A percentile compares a stretch with the other conserved stretches of the same genome.
Conservation (phyloP, 192 early-diverging fungal species). For the Coemansia sp. region DNA sequence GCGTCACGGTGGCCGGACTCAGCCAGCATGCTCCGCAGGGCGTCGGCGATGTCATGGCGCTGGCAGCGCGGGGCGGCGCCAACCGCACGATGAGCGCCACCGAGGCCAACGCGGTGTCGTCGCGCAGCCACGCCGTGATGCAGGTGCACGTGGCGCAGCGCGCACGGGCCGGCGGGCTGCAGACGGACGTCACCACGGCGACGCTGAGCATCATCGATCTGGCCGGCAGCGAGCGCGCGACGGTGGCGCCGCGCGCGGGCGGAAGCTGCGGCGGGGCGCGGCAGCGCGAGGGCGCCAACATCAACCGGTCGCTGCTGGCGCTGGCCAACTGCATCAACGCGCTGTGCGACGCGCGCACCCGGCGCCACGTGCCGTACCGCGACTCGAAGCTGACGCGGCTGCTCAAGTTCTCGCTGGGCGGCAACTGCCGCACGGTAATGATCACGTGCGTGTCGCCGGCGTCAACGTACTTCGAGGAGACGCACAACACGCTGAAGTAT, state of each 20-base stretch:
- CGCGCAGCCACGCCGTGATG: constrained; percentile 80
- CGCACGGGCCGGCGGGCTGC: constrained; percentile 37
- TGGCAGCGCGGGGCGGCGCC: constrained; percentile 61
- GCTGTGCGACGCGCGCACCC: constrained; percentile 54
- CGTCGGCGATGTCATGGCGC: constrained; percentile 59
- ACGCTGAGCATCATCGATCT: constrained; percentile 77
- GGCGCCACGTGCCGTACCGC: constrained; percentile 72
- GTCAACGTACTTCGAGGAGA: constrained; percentile 69
- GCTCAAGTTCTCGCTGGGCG: constrained; percentile 74
- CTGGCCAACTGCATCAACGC: constrained; percentile 81
- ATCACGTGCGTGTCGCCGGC: constrained; percentile 74
- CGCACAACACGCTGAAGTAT: constrained; percentile 78
- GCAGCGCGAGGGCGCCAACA: constrained; percentile 77
- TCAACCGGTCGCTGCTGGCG: constrained; percentile 73
- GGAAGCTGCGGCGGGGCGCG: constrained; percentile 59
- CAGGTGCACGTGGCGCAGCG: constrained; percentile 59
- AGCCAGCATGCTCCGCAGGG: constrained; percentile 60
- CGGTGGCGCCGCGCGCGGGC: constrained; percentile 43
- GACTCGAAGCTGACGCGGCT: constrained; percentile 75
- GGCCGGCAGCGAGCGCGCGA: constrained; percentile 72
- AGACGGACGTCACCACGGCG: constrained; percentile 55
- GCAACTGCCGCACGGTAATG: constrained; percentile 82
- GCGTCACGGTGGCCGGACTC: constrained; percentile 73
- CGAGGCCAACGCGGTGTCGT: constrained; percentile 70
- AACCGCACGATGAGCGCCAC: constrained; percentile 79